These are phyloP conservation scores for Lentinula sp. DNA, from an alignment of 768 basidiomycete species.

Conservation along the genomic window DNA sequence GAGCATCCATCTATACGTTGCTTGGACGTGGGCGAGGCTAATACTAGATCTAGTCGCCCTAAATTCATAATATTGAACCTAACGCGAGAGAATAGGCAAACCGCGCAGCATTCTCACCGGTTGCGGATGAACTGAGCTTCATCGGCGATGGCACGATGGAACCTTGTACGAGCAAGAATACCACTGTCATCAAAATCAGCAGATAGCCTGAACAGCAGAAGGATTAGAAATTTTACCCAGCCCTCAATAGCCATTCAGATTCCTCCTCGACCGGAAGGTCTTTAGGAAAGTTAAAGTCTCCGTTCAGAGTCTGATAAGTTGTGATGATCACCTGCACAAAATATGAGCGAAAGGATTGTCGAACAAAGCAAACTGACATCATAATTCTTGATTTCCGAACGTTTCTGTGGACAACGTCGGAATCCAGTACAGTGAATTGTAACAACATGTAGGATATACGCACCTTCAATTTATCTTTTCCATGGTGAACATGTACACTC, in stretches of 20 bases:
- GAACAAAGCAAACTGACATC: constrained; percentile 31
- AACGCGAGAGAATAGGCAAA: background rate
- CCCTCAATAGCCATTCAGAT: constrained; percentile 35
- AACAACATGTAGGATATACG: background rate
- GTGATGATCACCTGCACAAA: constrained; percentile 56
- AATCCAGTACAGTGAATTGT: no score
- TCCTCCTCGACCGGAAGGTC: constrained; percentile 43
- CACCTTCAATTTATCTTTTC: constrained; percentile 59
- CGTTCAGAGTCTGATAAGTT: constrained; percentile 67
- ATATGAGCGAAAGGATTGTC: background rate
- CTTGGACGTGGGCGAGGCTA: constrained; percentile 51
- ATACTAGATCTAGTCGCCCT: constrained; percentile 55
- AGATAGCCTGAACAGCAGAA: background rate
- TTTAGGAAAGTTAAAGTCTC: constrained; percentile 50
- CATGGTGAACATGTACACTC: constrained; percentile 65
- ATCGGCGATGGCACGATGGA: constrained; percentile 69
- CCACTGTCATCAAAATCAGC: constrained; percentile 33
- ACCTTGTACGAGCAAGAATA: constrained; percentile 52
- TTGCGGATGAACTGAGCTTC: constrained; percentile 78
- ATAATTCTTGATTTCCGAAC: constrained; percentile 41
- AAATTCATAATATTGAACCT: background rate
- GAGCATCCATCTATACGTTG: constrained; percentile 72
- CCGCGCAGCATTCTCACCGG: constrained; percentile 25
- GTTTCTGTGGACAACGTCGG: constrained; percentile 22
- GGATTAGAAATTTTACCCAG: constrained; percentile 36